Base-by-base conservation (phyloP, 257 asterid genomes). In the Henckelia pumila region DNA sequence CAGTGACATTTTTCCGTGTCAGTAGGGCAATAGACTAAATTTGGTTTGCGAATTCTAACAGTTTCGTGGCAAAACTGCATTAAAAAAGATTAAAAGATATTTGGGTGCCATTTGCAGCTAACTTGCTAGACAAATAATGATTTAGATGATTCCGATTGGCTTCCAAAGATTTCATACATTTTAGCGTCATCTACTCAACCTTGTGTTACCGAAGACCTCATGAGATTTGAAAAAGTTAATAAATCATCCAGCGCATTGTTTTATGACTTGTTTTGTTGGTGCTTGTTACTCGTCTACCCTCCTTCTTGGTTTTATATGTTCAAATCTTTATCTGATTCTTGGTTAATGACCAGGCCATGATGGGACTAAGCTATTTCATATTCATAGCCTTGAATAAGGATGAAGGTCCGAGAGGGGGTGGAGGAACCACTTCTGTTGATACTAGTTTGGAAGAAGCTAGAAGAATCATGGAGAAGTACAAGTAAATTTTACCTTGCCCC, bases 381-480 rank as follows among this genome's bases (percentile, higher is more conserved):
- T 94, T 88, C 80, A 79, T 94, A 78, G 95, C 98, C 24, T 75
- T 94, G 75, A 91, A 88, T 57, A 94, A 88, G 80, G 91, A 87
- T 81, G 96, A 91, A 78, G 87, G 86, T 13, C 85, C 91, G 5
- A 91, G 77, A 77, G 83, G 81, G 25, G 79, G 80, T 66, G 88
- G 83, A 26, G 74, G 64, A 52, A 21, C 76, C 56, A 66, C 85
- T 73, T 84, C 95, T 50, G 88, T 76, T 16, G 98, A 94, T 6
- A 96, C 91, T 53, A 87, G 89, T 76, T 80, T 91, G 62, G 96
- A 91, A 80, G 99, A 94, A 81, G 99, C 97, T 24, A 84, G 91
- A 71, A 83, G 77, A 77, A 91, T 94, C 71, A 94, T 91, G 98
- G 98, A 91, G 7, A 94, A 94, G 77, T 94, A 91, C 85, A 94